A percentile compares a stretch with the other conserved stretches of the same genome.
Evolutionary conservation across 2,329 filamentous ascomycete genomes (phyloP).

Genomic region (Cytospora mali): DNA sequence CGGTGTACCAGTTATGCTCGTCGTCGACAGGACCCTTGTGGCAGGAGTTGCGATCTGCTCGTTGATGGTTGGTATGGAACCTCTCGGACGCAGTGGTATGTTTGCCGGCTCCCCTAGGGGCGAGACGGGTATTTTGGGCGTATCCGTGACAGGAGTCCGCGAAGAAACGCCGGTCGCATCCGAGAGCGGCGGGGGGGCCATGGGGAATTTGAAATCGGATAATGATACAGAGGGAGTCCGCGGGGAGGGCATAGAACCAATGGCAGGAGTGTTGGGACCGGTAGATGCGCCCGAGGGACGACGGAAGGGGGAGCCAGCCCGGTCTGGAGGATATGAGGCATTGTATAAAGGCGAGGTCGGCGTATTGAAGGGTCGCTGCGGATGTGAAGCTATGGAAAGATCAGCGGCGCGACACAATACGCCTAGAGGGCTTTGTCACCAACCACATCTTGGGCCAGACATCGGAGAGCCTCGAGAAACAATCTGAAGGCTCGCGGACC

Average conservation of each 20-base stretch:
- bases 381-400: constrained; percentile 40
- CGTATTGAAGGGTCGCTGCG: constrained; percentile 48
- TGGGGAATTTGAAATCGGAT: constrained; percentile 61
- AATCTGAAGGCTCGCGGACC: constrained; percentile 83
- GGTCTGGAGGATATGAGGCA: constrained; percentile 56
- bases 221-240: constrained; percentile 48
- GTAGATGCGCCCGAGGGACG: constrained; percentile 47
- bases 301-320: constrained; percentile 42
- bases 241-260: constrained; percentile 42
- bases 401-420: constrained; percentile 11
- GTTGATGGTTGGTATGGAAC: constrained; percentile 52
- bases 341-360: constrained; percentile 56
- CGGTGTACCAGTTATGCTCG: constrained; percentile 77
- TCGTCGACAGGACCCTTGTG: constrained; percentile 73
- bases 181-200: constrained; percentile 46
- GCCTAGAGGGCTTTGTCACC: constrained; percentile 29
- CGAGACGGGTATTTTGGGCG: constrained; percentile 43
- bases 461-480: constrained; percentile 50
- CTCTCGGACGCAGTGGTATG: constrained; percentile 46
- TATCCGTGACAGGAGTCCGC: constrained; percentile 40
- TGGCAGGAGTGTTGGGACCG: constrained; percentile 48
- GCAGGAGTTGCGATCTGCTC: constrained; percentile 62
- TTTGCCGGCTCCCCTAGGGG: constrained; percentile 38
- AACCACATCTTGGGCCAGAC: constrained; percentile 48
- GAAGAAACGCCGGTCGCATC: constrained; percentile 37